Evolutionary conservation across 805 yeast species (phyloP).

Genomic region (Zygosaccharomyces pseudorouxii): DNA sequence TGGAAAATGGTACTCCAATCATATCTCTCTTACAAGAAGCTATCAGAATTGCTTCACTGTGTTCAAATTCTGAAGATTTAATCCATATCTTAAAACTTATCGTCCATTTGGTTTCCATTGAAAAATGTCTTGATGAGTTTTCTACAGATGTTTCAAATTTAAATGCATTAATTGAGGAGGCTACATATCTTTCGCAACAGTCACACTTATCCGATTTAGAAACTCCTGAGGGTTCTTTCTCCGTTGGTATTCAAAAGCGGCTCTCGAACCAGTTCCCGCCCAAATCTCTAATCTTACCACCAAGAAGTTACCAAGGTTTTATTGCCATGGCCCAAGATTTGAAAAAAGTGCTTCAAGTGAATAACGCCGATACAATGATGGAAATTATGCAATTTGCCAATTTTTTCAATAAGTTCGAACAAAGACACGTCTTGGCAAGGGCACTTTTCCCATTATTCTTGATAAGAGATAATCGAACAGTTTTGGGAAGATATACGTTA

Average conservation of each 20-base stretch:
- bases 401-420: constrained; percentile 34
- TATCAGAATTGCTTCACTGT: constrained; percentile 14
- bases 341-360: constrained; percentile 33
- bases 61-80: constrained; percentile 9
- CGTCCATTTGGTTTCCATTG: constrained; percentile 30
- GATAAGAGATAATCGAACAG: constrained; percentile 55
- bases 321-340: constrained; percentile 38
- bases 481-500: constrained; percentile 48
- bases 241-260: constrained; percentile 45
- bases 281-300: constrained; percentile 31
- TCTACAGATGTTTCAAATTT: constrained; percentile 14
- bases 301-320: constrained; percentile 30
- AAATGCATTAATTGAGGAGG: constrained; percentile 14
- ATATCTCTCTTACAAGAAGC: constrained; percentile 32
- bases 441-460: constrained; percentile 59
- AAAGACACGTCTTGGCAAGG: constrained; percentile 47
- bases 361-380: constrained; percentile 27
- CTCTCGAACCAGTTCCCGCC: constrained; percentile 48
- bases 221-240: constrained; percentile 38
- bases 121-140: constrained; percentile 14
- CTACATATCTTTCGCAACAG: constrained; percentile 1
- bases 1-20: constrained; percentile 22
- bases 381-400: constrained; percentile 34
- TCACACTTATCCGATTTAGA: background rate
- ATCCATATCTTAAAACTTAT: constrained; percentile 32